Conservation (phyloP, 345 rosid species). For the Salix purpurea region DNA sequence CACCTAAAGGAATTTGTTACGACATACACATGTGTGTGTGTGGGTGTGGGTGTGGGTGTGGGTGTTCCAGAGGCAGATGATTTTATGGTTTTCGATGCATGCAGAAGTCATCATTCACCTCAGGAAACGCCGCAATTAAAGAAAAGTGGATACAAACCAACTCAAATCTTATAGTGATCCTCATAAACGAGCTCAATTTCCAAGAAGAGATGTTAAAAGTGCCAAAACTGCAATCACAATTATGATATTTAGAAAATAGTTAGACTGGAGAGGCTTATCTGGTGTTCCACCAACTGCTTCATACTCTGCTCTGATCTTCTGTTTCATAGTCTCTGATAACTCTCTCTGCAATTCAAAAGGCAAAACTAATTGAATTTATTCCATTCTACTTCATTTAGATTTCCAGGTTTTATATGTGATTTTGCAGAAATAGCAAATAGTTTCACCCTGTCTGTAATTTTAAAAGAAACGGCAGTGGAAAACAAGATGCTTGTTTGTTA, state of each 20-base stretch:
- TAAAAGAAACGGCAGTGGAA: slow-evolving; percentile 39
- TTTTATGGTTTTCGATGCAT: background rate
- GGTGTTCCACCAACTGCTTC: slow-evolving; percentile 82
- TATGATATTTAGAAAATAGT: slow-evolving; percentile 81
- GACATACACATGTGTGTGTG: no score
- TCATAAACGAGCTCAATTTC: slow-evolving; percentile 31
- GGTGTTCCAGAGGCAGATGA: no score
- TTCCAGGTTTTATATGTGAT: slow-evolving; percentile 35
- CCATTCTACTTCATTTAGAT: slow-evolving; percentile 36
- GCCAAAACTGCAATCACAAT: slow-evolving; percentile 67
- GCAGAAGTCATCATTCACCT: background rate
- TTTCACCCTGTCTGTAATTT: slow-evolving; percentile 42
- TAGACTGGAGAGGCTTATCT: slow-evolving; percentile 63
- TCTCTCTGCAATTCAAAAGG: slow-evolving; percentile 69
- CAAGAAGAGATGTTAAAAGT: slow-evolving; percentile 54
- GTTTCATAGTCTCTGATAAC: slow-evolving; percentile 82
- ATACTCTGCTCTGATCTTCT: slow-evolving; percentile 85
- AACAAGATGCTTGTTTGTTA: slow-evolving; percentile 40
- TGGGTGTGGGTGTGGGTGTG: no score
- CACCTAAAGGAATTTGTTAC: no score
- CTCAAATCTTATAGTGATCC: background rate
- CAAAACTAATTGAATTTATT: slow-evolving; percentile 47
- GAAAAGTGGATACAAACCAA: background rate
- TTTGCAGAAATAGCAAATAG: slow-evolving; percentile 35
- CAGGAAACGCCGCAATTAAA: background rate